Evolutionary conservation across 306 rosid genomes (phyloP), one percentile per base, ranked within the genome.

Genomic region (Glycine tomentella): DNA sequence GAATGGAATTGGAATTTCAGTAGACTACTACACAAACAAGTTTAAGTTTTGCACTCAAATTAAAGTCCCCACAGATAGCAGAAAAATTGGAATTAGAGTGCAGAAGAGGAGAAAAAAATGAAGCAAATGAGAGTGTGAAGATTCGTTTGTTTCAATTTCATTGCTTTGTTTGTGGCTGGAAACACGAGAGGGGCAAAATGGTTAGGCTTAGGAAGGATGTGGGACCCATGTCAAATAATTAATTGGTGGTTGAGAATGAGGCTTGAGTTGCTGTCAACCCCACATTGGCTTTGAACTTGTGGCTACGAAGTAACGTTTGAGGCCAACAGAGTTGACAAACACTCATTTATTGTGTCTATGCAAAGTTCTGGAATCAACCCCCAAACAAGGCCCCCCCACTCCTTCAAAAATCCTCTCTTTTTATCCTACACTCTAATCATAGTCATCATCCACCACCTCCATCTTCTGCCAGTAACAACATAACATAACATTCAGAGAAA

Each of bases 211-310:
- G 8, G 42, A 17, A 13, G 9, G 13, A 11, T 51, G 8, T 61
- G 87, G 95, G 94, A 11, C 95, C 95, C 89, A 53, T 25, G 61
- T 59, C 74, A 82, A 89, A 87, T 82, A 88, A 77, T 70, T 6
- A 89, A 64, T 79, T 78, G 83, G 90, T 92, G 97, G 97, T 42
- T 81, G 87, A 91, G 83, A 91, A 81, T 82, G 52, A 75, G 59
- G 65, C 6, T 1, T n/a, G 75, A 45, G 81, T 77, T 82, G 20
- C 50, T 82, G 88, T 90, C 87, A 77, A 76, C 80, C 87, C 86
- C 89, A 86, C 89, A 84, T 74, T 53, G 67, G 75, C 83, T 86
- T 87, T 74, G 79, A 90, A 86, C 58, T 86, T 90, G 98, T 94
- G 98, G 98, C 89, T 72, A 81, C 69, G 36, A 73, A 65, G 81